phyloP scores from a whole-genome alignment of 2,329 filamentous ascomycete species.

The Anisogramma anomala region DNA sequence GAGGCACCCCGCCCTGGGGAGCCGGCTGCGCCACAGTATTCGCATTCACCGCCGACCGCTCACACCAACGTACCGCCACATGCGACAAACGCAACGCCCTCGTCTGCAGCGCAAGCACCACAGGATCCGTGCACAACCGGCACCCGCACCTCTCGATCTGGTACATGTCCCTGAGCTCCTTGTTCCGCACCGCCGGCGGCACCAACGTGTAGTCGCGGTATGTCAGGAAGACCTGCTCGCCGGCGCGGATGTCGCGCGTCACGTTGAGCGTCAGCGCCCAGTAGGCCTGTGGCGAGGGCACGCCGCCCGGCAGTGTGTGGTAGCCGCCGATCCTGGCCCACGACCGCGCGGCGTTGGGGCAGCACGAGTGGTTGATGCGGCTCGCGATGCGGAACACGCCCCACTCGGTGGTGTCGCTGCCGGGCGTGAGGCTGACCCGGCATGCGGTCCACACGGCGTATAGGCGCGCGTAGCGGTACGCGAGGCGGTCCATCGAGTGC shows the following conservation, averaged over 20 bases:
- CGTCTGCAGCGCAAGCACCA: no score
- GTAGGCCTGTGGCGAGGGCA: neutral
- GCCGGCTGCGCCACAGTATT: neutral
- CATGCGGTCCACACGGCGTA: constrained; percentile 1
- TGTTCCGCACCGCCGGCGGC: neutral
- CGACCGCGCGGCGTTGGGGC: constrained; percentile 13
- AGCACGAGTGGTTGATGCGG: constrained; percentile 17
- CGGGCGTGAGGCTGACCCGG: neutral
- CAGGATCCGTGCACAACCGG: neutral
- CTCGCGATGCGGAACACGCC: constrained; percentile 4
- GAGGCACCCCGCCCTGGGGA: neutral
- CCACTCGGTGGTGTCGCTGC: neutral
- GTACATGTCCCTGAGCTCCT: neutral
- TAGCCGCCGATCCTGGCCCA: neutral
- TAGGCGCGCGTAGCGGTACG: neutral
- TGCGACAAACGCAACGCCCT: no score
- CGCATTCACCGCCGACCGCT: no score
- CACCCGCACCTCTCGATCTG: constrained; percentile 1
- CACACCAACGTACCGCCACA: neutral
- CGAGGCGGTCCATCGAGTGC: neutral
- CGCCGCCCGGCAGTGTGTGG: constrained; percentile 5
- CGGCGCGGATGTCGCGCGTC: constrained; percentile 11
- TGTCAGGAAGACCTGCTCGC: constrained; percentile 14
- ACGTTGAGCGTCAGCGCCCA: constrained; percentile 14
- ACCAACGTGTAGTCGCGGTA: neutral